Evolutionary conservation across 208 protist species (phyloP), one percentile per base, ranked within the genome.

Genomic region (Trypanosoma boissoni): DNA sequence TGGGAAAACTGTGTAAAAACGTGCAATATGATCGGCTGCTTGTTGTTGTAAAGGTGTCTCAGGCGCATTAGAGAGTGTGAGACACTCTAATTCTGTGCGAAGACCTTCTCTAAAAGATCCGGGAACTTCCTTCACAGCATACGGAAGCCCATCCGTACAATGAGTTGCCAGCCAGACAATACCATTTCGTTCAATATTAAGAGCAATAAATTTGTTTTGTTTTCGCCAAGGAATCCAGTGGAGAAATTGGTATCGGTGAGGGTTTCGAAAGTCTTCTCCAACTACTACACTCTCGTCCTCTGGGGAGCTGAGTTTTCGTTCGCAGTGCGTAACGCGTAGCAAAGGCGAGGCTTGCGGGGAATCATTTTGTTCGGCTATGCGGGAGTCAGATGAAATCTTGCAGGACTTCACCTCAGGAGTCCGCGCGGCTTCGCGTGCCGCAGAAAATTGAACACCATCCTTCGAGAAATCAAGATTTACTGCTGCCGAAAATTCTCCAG

Each of bases 111-210:
- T n/a, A 2, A 71, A 32, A 46, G 51, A 18, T 36, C 64, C 32
- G 21, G 66, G 48, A 43, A 90, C 67, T 53, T 90, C 83, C 63
- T 90, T 90, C 26, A 86, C 73, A 6, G 67, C 69, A 62, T 90
- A 90, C 8, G 73, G 76, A 42, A 78, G 52, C 0, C 83, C 83
- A 53, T 78, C 76, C 10, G 76, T 60, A 1, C 76, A 63, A 54
- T 84, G 66, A 8, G 62, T 68, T 4, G 72, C 79, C 24, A 90
- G 68, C 83, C 83, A 90, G 34, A 76, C 61, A 27, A 79, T 46
- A 21, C 83, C 83, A 64, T 83, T 90, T 8, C 53, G 29, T 57
- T 90, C 83, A 5, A 74, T 57, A 34, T 74, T 45, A 23, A 69
- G 48, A 1, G 74, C 68, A 36, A 80, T 21, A 64, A 74, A 75